These are phyloP conservation scores for Cryptosporidium bovis DNA, from an alignment of 169 alveolate species.

Conservation along the genomic window DNA sequence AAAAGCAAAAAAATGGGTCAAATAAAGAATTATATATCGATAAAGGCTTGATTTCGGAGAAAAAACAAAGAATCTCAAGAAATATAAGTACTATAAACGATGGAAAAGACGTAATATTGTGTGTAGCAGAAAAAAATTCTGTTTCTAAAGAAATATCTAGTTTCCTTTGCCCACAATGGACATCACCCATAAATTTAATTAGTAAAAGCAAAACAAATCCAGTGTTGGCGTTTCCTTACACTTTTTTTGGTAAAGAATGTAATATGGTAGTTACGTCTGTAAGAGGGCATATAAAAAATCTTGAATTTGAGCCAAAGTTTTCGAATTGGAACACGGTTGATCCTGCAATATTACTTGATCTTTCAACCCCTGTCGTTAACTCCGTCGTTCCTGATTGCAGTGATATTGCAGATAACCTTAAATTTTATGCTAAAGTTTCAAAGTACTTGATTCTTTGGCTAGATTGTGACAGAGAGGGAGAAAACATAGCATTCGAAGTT, in stretches of 20 bases:
- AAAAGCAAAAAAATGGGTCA: background rate
- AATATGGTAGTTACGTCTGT: constrained; percentile 92
- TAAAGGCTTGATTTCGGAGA: background rate
- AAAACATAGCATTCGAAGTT: constrained; percentile 95
- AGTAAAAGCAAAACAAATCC: constrained; percentile 82
- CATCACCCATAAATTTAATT: constrained; percentile 2
- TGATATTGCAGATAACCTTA: constrained; percentile 81
- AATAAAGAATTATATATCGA: background rate
- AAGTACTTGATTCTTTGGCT: constrained; percentile 87
- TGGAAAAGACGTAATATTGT: constrained; percentile 31
- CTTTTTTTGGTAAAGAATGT: constrained; percentile 78
- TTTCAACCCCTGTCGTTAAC: constrained; percentile 78
- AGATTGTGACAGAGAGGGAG: constrained; percentile 98
- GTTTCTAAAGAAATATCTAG: constrained; percentile 83
- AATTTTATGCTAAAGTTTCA: constrained; percentile 74
- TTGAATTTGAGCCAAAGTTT: constrained; percentile 82
- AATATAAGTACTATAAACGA: background rate
- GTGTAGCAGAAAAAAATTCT: constrained; percentile 87
- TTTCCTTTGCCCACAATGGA: constrained; percentile 74
- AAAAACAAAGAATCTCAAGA: background rate
- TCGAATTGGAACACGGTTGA: constrained; percentile 80
- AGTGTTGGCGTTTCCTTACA: constrained; percentile 78
- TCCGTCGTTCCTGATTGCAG: constrained; percentile 84
- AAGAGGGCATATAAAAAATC: constrained; percentile 82
- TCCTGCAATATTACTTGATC: constrained; percentile 78